Evolutionary conservation across 305 asterid genomes (phyloP), one percentile per base, ranked within the genome.

Genomic region (Striga hermonthica): DNA sequence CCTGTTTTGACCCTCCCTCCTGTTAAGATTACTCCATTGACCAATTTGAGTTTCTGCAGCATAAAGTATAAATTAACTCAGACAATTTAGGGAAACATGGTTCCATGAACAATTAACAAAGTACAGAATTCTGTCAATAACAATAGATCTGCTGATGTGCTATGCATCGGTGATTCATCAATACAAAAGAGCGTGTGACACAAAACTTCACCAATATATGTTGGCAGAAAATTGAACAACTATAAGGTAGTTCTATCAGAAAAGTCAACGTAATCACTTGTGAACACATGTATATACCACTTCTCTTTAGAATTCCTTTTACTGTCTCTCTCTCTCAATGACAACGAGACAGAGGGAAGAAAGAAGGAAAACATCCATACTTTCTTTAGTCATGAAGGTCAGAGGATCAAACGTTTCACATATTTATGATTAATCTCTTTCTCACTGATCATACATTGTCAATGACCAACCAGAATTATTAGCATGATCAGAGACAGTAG

Each of bases 1-100:
- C 97, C 96, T 47, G 16, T 67, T 81, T 88, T 90, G 13, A 89
- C 79, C 82, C 80, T 79, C 35, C 99, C 97, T 58, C 97, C 99
- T 31, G 97, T 88, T 79, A 93, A 90, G 72, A 93, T 80, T 57
- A 93, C 91, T 65, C 96, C 99, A 68, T 90, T 88, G 35, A 93
- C 96, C 72, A 90, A 81, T 71, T 75, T 78, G 75, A 93, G 99
- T 79, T 93, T 93, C 96, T 93, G 95, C 76, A 78, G 71, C 60
- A 70, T 34, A 70, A 56, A 41, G 52, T 72, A 57, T 39, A 69
- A 40, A 62, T 37, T 49, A 44, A 41, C 14, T 8, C 9, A 43
- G 38, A 16, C 39, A 66, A 38, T 56, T 68, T 45, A 7, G 3
- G 40, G 45, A 35, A 14, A 57, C 69, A 65, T 66, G 57, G 64